Evolutionary conservation across 768 basidiomycete genomes (phyloP).

Genomic region (Cytidiella melzeri): DNA sequence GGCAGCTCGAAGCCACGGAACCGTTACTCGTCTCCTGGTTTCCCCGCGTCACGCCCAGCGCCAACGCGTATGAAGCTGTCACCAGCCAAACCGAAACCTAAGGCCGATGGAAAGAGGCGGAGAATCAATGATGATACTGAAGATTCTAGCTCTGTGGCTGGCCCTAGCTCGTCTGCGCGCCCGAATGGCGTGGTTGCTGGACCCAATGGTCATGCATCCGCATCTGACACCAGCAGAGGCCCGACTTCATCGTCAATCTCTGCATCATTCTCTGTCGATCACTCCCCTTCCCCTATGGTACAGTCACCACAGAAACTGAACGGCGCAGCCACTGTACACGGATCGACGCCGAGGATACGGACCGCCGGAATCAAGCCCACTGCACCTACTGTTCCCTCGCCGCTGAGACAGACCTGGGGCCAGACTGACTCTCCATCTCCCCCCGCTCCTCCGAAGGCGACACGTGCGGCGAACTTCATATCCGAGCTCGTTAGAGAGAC

Average conservation of each 20-base stretch:
- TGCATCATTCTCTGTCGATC: not conserved
- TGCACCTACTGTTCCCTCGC: conserved; percentile 63
- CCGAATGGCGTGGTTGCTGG: not conserved
- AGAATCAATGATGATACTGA: conserved; percentile 45
- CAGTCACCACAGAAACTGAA: conserved; percentile 4
- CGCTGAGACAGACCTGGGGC: conserved; percentile 69
- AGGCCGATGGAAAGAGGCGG: conserved; percentile 54
- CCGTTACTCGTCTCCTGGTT: conserved; percentile 69
- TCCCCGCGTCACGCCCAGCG: conserved; percentile 45
- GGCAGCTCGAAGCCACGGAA: conserved; percentile 67
- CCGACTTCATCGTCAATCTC: not conserved
- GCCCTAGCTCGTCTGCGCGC: conserved; percentile 9
- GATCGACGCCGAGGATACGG: conserved; percentile 19
- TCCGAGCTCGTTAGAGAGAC: conserved; percentile 66
- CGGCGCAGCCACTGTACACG: conserved; percentile 5
- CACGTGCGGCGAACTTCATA: conserved; percentile 65
- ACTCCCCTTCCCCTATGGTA: not conserved
- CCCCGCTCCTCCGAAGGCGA: conserved; percentile 38
- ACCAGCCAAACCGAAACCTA: conserved; percentile 31
- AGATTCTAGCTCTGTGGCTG: conserved; percentile 25
- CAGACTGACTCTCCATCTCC: conserved; percentile 35
- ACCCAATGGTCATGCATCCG: conserved; percentile 4
- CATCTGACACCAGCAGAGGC: not conserved
- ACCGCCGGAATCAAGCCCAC: conserved; percentile 37
- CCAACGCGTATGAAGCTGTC: conserved; percentile 39